Conservation (phyloP, 768 basidiomycete species). For the Mycena sanguinolenta region DNA sequence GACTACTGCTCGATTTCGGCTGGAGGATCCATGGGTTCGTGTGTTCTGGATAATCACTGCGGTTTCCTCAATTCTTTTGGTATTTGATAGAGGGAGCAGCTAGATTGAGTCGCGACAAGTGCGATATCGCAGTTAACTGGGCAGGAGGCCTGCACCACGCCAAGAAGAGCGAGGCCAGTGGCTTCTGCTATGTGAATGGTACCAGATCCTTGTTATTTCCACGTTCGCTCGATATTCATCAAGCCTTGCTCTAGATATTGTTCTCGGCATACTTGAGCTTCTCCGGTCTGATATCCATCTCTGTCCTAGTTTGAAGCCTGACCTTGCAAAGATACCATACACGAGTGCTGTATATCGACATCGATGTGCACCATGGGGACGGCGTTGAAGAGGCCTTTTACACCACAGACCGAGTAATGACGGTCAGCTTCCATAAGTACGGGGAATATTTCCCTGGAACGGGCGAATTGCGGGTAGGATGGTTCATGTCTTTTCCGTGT, state of each 20-base stretch:
- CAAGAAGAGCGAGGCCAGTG: constrained; percentile 98
- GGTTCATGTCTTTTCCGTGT: not conserved
- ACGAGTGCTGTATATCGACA: constrained; percentile 97
- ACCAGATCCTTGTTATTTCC: constrained; percentile 32
- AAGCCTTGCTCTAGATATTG: constrained; percentile 78
- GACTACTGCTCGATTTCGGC: constrained; percentile 99
- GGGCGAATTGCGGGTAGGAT: constrained; percentile 89
- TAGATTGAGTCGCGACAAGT: constrained; percentile 93
- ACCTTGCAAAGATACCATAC: constrained; percentile 79
- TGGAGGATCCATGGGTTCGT: constrained; percentile 98
- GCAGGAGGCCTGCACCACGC: constrained; percentile 98
- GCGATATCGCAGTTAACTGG: constrained; percentile 99
- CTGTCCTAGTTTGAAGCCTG: not conserved
- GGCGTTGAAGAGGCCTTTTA: constrained; percentile 99
- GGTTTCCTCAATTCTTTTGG: not conserved
- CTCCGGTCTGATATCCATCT: constrained; percentile 67
- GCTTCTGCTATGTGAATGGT: constrained; percentile 99
- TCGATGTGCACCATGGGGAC: constrained; percentile 98
- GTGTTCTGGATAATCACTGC: not conserved
- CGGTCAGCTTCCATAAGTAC: constrained; percentile 97
- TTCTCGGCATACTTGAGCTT: constrained; percentile 95
- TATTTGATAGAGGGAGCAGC: constrained; percentile 91
- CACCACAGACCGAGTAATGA: constrained; percentile 99
- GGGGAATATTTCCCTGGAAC: constrained; percentile 99
- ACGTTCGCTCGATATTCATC: constrained; percentile 14